Percentiles rank a stretch among this genome's conserved stretches.
Evolutionary conservation across 345 rosid species (phyloP).

Genomic region (Moricandia arvensis): DNA sequence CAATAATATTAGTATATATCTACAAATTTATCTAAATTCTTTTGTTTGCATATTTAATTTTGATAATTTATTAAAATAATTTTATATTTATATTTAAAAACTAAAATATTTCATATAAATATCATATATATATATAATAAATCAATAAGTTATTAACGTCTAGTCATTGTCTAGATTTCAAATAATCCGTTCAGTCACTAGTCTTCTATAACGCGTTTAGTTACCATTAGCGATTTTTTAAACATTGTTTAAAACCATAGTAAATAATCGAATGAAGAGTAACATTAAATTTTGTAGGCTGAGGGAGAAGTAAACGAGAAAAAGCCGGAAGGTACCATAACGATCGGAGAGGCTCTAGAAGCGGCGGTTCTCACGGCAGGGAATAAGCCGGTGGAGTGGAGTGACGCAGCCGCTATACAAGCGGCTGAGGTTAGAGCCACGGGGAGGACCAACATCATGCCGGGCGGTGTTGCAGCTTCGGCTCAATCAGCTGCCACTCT

Average conservation of each 20-base stretch:
- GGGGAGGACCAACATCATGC: conserved; percentile 54
- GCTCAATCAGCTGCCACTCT: conserved; percentile 85
- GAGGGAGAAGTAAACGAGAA: conserved; percentile 20
- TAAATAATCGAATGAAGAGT: background rate
- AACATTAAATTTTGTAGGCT: conserved; percentile 13
- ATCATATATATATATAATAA: too few relatives aligned
- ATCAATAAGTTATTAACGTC: too few relatives aligned
- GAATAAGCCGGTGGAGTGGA: conserved; percentile 75
- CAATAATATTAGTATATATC: too few relatives aligned
- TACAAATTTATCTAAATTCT: too few relatives aligned
- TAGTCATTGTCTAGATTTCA: too few relatives aligned
- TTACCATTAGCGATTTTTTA: too few relatives aligned
- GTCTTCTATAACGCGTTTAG: too few relatives aligned
- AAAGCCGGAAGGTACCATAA: conserved; percentile 44
- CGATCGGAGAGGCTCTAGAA: conserved; percentile 76
- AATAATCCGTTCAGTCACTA: too few relatives aligned
- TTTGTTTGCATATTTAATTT: too few relatives aligned
- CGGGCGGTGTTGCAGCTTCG: conserved; percentile 67
- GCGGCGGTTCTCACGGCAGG: conserved; percentile 71
- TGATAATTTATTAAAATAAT: too few relatives aligned
- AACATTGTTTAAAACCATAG: background rate
- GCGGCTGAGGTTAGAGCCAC: conserved; percentile 90
- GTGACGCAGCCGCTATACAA: conserved; percentile 87
- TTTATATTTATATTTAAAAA: too few relatives aligned
- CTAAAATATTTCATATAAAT: too few relatives aligned